These are phyloP conservation scores for Apiospora kogelbergensis DNA, from an alignment of 2,329 filamentous ascomycete species.

Conservation along the genomic window DNA sequence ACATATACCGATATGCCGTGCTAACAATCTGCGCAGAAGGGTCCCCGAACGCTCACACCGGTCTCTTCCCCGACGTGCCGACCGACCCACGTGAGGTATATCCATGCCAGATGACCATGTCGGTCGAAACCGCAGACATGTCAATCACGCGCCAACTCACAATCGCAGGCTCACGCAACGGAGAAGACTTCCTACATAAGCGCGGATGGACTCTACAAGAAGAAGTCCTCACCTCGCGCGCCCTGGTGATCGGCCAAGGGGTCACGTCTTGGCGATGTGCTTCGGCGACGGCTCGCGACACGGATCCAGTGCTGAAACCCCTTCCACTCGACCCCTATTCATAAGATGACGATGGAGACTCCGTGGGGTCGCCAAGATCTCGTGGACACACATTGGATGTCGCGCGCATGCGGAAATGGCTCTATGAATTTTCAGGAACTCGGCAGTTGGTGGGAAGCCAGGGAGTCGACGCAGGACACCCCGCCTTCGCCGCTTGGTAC, in stretches of 20 bases:
- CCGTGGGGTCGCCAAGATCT: background rate
- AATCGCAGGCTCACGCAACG: constrained; percentile 14
- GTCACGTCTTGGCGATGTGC: constrained; percentile 22
- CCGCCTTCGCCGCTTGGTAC: constrained; percentile 18
- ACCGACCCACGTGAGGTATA: constrained; percentile 10
- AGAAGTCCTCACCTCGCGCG: constrained; percentile 21
- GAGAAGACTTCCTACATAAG: constrained; percentile 17
- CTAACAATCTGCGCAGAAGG: constrained; percentile 20
- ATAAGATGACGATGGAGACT: background rate
- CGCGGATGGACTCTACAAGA: constrained; percentile 26
- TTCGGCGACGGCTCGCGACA: constrained; percentile 16
- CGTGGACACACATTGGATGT: background rate
- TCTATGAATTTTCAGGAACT: constrained; percentile 12
- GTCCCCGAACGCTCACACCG: constrained; percentile 15
- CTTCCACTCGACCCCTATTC: background rate
- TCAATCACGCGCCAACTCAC: constrained; percentile 8
- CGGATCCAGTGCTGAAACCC: constrained; percentile 13
- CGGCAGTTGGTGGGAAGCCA: background rate
- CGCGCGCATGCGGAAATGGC: constrained; percentile 16
- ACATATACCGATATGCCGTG: constrained; percentile 19
- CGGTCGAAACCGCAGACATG: background rate
- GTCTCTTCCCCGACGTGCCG: constrained; percentile 15
- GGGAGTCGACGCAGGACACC: background rate
- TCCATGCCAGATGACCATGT: constrained; percentile 13
- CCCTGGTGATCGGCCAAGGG: constrained; percentile 18